Percentiles rank a stretch among this genome's conserved stretches.
These are phyloP conservation scores for Blastobotrys illinoisensis DNA, from an alignment of 1,139 yeast genomes.

Conservation along the genomic window DNA sequence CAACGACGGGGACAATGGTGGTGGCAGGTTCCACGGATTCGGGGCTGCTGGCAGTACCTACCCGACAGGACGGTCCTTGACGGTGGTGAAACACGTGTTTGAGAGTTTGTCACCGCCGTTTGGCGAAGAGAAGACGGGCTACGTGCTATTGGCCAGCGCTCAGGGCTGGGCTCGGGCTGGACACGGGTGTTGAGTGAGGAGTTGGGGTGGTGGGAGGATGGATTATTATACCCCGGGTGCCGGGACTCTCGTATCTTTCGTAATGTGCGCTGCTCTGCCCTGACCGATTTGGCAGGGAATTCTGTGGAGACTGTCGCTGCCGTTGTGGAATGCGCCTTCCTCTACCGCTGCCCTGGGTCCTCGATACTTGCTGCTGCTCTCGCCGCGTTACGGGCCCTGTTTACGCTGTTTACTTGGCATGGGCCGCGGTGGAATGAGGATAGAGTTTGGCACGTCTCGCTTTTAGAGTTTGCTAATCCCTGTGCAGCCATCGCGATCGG, in stretches of 20 bases:
- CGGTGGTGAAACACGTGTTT: not conserved
- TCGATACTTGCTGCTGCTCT: no score
- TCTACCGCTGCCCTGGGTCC: no score
- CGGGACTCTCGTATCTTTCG: not conserved
- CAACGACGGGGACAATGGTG: no score
- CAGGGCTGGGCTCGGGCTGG: not conserved
- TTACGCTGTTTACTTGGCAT: no score
- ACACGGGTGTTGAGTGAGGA: not conserved
- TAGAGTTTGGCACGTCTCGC: no score
- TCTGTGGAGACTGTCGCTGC: no score
- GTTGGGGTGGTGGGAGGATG: not conserved
- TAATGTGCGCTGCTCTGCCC: no score
- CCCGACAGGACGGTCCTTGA: not conserved
- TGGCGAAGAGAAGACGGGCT: not conserved
- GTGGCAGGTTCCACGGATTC: not conserved
- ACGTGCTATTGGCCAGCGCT: not conserved
- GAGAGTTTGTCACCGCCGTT: not conserved
- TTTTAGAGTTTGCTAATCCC: no score
- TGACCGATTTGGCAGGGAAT: no score
- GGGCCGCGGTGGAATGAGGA: no score
- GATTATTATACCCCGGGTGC: not conserved
- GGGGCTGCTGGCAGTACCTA: not conserved
- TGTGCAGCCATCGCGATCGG: not conserved
- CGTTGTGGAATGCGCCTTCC: no score
- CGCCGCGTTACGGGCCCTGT: no score